Evolutionary conservation across 1,284 basidiomycete species (phyloP).

Genomic region (Puccinia sorghi): DNA sequence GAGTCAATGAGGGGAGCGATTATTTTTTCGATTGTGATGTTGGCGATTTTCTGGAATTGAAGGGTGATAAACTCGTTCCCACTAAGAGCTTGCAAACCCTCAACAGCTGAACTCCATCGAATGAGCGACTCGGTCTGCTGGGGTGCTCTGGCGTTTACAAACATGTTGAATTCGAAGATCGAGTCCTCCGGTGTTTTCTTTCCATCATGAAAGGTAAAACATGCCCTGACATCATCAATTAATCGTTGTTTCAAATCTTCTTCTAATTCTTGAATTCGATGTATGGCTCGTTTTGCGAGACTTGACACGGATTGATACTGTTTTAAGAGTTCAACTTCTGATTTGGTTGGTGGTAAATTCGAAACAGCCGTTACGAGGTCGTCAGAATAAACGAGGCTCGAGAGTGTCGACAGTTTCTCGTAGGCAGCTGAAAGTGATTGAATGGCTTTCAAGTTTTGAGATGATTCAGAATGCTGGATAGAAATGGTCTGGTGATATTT

Average conservation of each 20-base stretch:
- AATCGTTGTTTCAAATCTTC: constrained; percentile 48
- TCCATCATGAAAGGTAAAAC: constrained; percentile 1
- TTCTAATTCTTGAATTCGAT: constrained; percentile 39
- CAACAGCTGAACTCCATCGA: constrained; percentile 28
- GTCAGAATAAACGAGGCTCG: constrained; percentile 27
- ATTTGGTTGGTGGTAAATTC: constrained; percentile 16
- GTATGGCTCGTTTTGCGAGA: constrained; percentile 37
- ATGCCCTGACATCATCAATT: constrained; percentile 38
- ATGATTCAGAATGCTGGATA: constrained; percentile 20
- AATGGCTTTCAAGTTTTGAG: constrained; percentile 17
- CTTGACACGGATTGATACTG: constrained; percentile 4
- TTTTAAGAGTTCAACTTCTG: constrained; percentile 3
- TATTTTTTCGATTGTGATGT: constrained; percentile 21
- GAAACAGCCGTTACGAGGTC: constrained; percentile 14
- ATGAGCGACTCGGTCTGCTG: constrained; percentile 1
- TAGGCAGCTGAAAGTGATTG: constrained; percentile 36
- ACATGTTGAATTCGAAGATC: constrained; percentile 6
- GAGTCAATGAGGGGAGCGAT: constrained; percentile 22
- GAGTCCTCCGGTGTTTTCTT: neutral
- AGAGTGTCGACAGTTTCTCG: constrained; percentile 9
- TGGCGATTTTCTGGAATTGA: constrained; percentile 35
- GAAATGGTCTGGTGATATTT: constrained; percentile 32
- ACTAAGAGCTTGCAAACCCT: constrained; percentile 30
- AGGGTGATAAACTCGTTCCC: neutral
- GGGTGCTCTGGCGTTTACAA: constrained; percentile 25